Base-by-base conservation (phyloP, 768 basidiomycete genomes). In the Hebeloma cylindrosporum region DNA sequence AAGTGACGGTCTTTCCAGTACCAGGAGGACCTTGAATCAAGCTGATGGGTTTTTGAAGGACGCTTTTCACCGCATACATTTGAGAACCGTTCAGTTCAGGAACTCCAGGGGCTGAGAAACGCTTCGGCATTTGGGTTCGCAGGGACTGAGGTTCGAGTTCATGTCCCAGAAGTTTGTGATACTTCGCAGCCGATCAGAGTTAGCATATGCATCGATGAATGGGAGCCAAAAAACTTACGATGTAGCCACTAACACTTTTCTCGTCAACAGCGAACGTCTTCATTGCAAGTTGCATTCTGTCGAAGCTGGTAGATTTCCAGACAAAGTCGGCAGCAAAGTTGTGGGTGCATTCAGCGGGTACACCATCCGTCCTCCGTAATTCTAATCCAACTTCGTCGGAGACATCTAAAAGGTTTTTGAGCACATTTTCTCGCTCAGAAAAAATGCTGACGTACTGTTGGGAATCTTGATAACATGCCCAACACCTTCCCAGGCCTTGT, bases 201-300 rank as follows among this genome's bases (percentile, higher is more conserved):
- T 42, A 41, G 28, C 1, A 51, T 41, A 10, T 3, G 35, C 40
- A 20, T 18, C 21, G 10, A 29, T 5, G 18, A 30, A 30, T 31
- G 9, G 42, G 51, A 25, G 14, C 26, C 18, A 7, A 34, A 27
- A 21, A n/a, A 70, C 90, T 65, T 64, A 93, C 91, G 48, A 99
- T 99, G 54, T 97, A 99, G 8, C 95, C 96, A 60, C 91, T 94
- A 56, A 99, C 96, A 62, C 93, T 96, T 75, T 97, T 96, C 68
- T 99, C 96, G 56, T 99, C 96, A 13, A 99, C 88, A 6, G 96
- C 96, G 61, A 99, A 99, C 1, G 94, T 98, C 78, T 97, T 98
- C 95, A 99, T 98, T 0, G 96, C 95, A 25, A 93, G 77, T 62
- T 99, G 96, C 96, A 99, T 99, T 37, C 96, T 79, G 64, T 99